Percentiles rank a stretch among this genome's conserved stretches.
phyloP scores from a whole-genome alignment of 805 yeast species.

The Yamadazyma paraphyllophila region DNA sequence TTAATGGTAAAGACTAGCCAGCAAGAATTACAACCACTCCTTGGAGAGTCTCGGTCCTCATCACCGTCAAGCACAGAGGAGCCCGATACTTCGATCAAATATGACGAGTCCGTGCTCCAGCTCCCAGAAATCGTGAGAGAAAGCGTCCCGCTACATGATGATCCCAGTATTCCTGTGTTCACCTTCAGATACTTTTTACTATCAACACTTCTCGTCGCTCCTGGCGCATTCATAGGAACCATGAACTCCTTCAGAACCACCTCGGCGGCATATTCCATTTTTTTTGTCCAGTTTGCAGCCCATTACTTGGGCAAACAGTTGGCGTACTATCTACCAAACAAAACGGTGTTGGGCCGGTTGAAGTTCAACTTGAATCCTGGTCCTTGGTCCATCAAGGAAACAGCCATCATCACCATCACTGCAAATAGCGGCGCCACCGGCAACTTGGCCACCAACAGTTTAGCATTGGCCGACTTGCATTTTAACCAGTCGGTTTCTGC shows the following conservation, averaged over 20 bases:
- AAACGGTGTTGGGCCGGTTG: slow-evolving; percentile 16
- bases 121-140: slow-evolving; percentile 34
- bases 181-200: slow-evolving; percentile 37
- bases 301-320: slow-evolving; percentile 49
- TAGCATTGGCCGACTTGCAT: slow-evolving; percentile 46
- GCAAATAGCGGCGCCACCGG: slow-evolving; percentile 56
- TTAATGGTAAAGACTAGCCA: no score
- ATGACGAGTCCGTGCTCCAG: slow-evolving; percentile 14
- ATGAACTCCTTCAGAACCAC: slow-evolving; percentile 44
- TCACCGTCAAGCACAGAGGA: neutral
- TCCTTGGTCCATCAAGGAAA: slow-evolving; percentile 56
- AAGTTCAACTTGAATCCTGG: slow-evolving; percentile 45
- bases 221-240: slow-evolving; percentile 43
- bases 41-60: neutral
- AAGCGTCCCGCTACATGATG: slow-evolving; percentile 38
- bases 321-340: slow-evolving; percentile 40
- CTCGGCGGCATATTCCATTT: slow-evolving; percentile 49
- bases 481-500: slow-evolving; percentile 38
- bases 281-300: slow-evolving; percentile 50
- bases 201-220: slow-evolving; percentile 33
- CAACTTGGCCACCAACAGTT: slow-evolving; percentile 46
- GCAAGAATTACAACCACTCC: neutral
- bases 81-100: neutral
- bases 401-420: slow-evolving; percentile 50
- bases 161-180: slow-evolving; percentile 35